Evolutionary conservation across 495 filamentous ascomycete species (phyloP).

Genomic region (Parmelia sp.): DNA sequence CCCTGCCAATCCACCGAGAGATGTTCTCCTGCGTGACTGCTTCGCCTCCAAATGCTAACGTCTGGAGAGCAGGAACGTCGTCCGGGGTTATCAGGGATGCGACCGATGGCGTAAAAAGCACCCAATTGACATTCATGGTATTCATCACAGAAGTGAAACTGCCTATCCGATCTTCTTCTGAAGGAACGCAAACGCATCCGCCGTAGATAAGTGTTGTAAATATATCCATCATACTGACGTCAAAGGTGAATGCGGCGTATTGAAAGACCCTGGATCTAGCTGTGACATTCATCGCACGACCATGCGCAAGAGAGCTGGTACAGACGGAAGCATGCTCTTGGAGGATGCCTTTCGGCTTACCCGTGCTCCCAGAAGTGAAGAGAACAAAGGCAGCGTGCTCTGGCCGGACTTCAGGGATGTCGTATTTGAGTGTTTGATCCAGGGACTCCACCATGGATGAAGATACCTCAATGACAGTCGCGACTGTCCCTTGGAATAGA

Average conservation of each 20-base stretch:
- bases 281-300: slow-evolving; percentile 37
- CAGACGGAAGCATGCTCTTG: slow-evolving; percentile 25
- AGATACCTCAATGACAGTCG: no score
- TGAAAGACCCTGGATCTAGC: slow-evolving; percentile 55
- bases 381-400: slow-evolving; percentile 31
- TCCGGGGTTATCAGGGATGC: slow-evolving; percentile 42
- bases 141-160: slow-evolving; percentile 19
- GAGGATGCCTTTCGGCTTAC: slow-evolving; percentile 39
- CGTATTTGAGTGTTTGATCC: no score
- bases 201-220: slow-evolving; percentile 58
- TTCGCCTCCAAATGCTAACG: slow-evolving; percentile 41
- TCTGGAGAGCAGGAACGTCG: slow-evolving; percentile 36
- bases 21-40: slow-evolving; percentile 28
- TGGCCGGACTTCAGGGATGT: slow-evolving; percentile 16
- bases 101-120: slow-evolving; percentile 44
- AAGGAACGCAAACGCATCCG: slow-evolving; percentile 60
- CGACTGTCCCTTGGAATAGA: no score
- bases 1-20: slow-evolving; percentile 37
- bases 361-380: slow-evolving; percentile 41
- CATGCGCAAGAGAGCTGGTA: slow-evolving; percentile 14
- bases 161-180: slow-evolving; percentile 46
- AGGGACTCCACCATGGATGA: no score
- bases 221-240: slow-evolving; percentile 60
- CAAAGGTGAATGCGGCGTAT: slow-evolving; percentile 63
- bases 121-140: slow-evolving; percentile 21